A percentile compares a stretch with the other conserved stretches of the same genome.
phyloP scores from a whole-genome alignment of 768 basidiomycete species.

The Gyrodon lividus region DNA sequence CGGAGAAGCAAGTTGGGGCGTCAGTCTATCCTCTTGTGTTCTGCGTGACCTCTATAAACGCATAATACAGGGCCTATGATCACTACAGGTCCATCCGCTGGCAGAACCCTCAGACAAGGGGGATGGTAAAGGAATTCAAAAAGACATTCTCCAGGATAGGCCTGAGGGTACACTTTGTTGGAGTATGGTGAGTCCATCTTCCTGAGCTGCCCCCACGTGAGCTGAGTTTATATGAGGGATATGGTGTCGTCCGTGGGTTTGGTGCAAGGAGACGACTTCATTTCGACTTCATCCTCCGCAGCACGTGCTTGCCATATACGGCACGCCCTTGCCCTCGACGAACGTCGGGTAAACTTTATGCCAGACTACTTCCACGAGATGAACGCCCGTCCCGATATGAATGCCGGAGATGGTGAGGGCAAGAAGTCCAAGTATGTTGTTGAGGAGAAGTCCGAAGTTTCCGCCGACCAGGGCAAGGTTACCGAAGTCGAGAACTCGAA shows the following conservation, averaged over 20 bases:
- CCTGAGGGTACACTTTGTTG: conserved; percentile 51
- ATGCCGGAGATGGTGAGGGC: conserved; percentile 11
- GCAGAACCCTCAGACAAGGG: conserved; percentile 15
- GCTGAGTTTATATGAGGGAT: too few species aligned
- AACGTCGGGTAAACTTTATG: conserved; percentile 57
- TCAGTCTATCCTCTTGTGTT: not conserved
- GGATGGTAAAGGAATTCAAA: conserved; percentile 35
- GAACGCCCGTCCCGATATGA: conserved; percentile 25
- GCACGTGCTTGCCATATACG: conserved; percentile 55
- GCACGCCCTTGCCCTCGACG: too few species aligned
- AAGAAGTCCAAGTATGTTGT: not conserved
- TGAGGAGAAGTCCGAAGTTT: not conserved
- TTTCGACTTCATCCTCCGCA: conserved; percentile 57
- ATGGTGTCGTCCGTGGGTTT: conserved; percentile 63
- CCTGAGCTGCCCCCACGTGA: too few species aligned
- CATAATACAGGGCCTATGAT: conserved; percentile 15
- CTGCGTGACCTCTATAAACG: not conserved
- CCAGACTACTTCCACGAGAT: conserved; percentile 35
- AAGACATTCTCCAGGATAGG: conserved; percentile 41
- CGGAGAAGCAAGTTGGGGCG: conserved; percentile 27
- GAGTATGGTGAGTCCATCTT: conserved; percentile 41
- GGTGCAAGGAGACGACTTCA: conserved; percentile 39
- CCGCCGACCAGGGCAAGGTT: not conserved
- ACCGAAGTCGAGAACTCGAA: not conserved
- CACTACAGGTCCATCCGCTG: conserved; percentile 14